These are phyloP conservation scores for Fraxinus quadrangulata DNA, from an alignment of 257 asterid species.

Conservation along the genomic window DNA sequence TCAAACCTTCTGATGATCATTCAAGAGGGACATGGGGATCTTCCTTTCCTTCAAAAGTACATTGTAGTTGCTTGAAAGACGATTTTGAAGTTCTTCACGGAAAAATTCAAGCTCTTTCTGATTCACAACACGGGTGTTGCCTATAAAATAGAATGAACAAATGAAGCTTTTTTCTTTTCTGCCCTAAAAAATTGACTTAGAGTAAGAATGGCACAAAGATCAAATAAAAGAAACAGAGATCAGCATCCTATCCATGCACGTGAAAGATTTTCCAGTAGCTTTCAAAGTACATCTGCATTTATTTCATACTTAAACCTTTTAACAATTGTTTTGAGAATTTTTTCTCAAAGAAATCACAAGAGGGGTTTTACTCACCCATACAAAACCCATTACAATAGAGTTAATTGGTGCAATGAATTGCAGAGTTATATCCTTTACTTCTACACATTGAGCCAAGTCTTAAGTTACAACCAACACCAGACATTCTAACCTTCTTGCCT, in stretches of 20 bases:
- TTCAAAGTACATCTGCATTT: not conserved
- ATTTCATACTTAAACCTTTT: not conserved
- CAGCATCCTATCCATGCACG: conserved; percentile 9
- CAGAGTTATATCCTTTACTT: not conserved
- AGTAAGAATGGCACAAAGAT: not conserved
- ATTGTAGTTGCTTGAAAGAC: conserved; percentile 81
- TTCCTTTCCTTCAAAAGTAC: conserved; percentile 90
- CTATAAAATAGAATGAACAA: conserved; percentile 35
- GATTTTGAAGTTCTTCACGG: conserved; percentile 74
- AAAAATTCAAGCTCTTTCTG: conserved; percentile 86
- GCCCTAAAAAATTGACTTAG: not conserved
- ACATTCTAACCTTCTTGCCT: not conserved
- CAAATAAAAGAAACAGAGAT: conserved; percentile 9
- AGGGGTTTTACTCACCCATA: not conserved
- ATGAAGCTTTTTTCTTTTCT: not conserved
- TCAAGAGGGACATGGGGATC: conserved; percentile 84
- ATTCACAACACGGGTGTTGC: conserved; percentile 79
- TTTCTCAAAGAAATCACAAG: too few species aligned
- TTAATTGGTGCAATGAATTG: not conserved
- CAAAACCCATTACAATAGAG: not conserved
- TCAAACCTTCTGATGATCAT: conserved; percentile 86
- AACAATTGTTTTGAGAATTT: too few species aligned
- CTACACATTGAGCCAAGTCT: not conserved
- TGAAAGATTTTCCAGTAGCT: not conserved
- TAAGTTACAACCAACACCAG: not conserved